Evolutionary conservation across 1,284 basidiomycete genomes (phyloP).

Genomic region (Apiotrichum gracile): DNA sequence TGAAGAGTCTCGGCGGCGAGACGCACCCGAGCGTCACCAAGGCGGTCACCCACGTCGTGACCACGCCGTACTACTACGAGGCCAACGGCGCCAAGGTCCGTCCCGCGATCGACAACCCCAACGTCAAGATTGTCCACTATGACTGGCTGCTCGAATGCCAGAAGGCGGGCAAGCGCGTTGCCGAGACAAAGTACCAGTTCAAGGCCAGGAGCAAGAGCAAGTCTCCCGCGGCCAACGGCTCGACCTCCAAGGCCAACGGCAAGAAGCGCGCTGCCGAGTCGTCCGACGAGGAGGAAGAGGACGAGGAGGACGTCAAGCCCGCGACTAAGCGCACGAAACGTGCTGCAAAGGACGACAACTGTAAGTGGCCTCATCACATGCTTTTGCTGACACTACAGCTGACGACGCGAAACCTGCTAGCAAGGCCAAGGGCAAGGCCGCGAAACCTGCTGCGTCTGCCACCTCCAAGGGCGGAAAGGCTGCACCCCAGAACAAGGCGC

Average conservation of each 20-base stretch:
- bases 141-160: conserved; percentile 15
- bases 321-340: conserved; percentile 8
- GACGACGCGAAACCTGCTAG: background rate
- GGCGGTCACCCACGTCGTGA: conserved; percentile 14
- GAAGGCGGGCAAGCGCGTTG: background rate
- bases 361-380: background rate
- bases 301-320: conserved; percentile 7
- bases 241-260: background rate
- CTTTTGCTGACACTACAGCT: background rate
- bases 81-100: conserved; percentile 10
- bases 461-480: too few relatives aligned
- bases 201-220: background rate
- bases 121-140: conserved; percentile 3
- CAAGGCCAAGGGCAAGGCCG: conserved; percentile 5
- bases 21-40: conserved; percentile 6
- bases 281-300: background rate
- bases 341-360: background rate
- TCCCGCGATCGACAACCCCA: background rate
- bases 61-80: conserved; percentile 9
- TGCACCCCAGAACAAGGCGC: background rate
- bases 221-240: background rate
- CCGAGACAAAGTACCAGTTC: conserved; percentile 3
- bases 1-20: conserved; percentile 8
- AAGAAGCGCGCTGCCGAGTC: conserved; percentile 10
- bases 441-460: too few relatives aligned